Percentiles rank a stretch among this genome's conserved stretches.
These are phyloP conservation scores for Hanseniaspora lindneri DNA, from an alignment of 805 yeast species.

Conservation along the genomic window DNA sequence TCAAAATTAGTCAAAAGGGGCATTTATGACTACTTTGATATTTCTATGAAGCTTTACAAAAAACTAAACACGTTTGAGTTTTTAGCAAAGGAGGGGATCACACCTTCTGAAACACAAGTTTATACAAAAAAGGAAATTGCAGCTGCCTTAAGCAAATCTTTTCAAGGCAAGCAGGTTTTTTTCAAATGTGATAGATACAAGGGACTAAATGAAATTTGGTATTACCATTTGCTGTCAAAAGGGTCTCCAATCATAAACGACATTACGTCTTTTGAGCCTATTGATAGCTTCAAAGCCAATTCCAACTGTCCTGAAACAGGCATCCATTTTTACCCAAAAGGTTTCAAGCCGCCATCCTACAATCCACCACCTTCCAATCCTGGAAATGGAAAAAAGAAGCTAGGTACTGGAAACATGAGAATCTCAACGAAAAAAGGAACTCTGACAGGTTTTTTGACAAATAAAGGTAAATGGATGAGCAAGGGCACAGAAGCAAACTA, in stretches of 20 bases:
- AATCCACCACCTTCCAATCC: constrained; percentile 19
- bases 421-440: constrained; percentile 23
- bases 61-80: constrained; percentile 56
- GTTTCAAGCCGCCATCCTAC: constrained; percentile 26
- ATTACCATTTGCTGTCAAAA: constrained; percentile 51
- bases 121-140: constrained; percentile 48
- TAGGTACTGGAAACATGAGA: constrained; percentile 23
- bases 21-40: constrained; percentile 60
- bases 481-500: constrained; percentile 78
- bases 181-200: constrained; percentile 46
- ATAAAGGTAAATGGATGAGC: constrained; percentile 74
- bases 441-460: constrained; percentile 47
- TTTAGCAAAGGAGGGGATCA: constrained; percentile 55
- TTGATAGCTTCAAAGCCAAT: constrained; percentile 40
- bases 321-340: constrained; percentile 64
- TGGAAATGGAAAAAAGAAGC: constrained; percentile 18
- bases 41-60: constrained; percentile 46
- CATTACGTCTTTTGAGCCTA: constrained; percentile 37
- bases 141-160: constrained; percentile 39
- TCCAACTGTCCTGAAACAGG: constrained; percentile 60
- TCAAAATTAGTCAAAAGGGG: constrained; percentile 23
- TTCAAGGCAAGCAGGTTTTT: constrained; percentile 43
- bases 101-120: constrained; percentile 47
- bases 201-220: constrained; percentile 50
- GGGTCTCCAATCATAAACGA: constrained; percentile 63